A percentile compares a stretch with the other conserved stretches of the same genome.
These are phyloP conservation scores for Trichoderma sp. DNA, from an alignment of 2,329 filamentous ascomycete species.

Conservation along the genomic window DNA sequence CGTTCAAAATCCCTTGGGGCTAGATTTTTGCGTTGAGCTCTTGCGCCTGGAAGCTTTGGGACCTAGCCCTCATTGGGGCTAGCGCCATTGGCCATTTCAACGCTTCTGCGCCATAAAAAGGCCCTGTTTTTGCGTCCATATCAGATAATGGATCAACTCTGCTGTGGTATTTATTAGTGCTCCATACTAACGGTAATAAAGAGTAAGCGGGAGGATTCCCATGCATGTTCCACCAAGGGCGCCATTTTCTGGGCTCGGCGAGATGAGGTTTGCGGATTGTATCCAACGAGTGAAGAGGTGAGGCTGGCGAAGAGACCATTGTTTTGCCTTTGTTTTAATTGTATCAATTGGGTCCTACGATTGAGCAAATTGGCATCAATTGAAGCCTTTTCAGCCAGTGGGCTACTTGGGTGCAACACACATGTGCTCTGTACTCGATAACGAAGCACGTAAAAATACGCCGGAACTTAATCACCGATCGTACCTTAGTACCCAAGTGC, in stretches of 20 bases:
- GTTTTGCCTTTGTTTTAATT: not conserved
- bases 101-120: not conserved
- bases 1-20: conserved; percentile 39
- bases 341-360: not conserved
- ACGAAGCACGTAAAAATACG: not conserved
- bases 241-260: not conserved
- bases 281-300: not conserved
- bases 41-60: conserved; percentile 35
- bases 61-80: conserved; percentile 35
- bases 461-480: not conserved
- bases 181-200: not conserved
- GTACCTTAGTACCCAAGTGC: too few species aligned
- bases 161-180: not conserved
- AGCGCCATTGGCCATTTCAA: conserved; percentile 15
- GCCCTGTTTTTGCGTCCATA: not conserved
- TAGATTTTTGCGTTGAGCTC: conserved; percentile 45
- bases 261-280: not conserved
- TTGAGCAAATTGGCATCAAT: not conserved
- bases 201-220: not conserved
- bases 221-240: not conserved
- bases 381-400: not conserved
- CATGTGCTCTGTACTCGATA: not conserved
- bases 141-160: not conserved
- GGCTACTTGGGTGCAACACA: not conserved
- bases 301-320: not conserved